These are phyloP conservation scores for Daldinia decipiens DNA, from an alignment of 495 filamentous ascomycete species.

Conservation along the genomic window DNA sequence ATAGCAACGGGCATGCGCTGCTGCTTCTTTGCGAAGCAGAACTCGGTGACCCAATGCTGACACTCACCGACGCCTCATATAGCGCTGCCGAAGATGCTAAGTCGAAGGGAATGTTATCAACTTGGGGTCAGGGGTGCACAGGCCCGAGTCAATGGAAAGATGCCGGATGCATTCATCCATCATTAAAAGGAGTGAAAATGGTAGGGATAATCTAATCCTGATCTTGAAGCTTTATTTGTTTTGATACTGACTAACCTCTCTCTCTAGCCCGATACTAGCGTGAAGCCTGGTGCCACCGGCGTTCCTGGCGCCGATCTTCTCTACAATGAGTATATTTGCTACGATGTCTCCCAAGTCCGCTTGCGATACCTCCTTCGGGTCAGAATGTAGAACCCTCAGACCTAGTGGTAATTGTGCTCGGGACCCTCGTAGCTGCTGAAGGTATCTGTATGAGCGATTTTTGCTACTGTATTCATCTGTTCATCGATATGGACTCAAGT, in stretches of 20 bases:
- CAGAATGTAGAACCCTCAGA: constrained; percentile 53
- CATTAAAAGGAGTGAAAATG: constrained; percentile 73
- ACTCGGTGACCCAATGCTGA: constrained; percentile 75
- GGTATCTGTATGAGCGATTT: neutral
- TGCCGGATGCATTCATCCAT: constrained; percentile 69
- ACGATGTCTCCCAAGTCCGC: constrained; percentile 80
- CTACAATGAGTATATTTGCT: constrained; percentile 82
- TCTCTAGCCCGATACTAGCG: constrained; percentile 58
- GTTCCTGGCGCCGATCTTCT: constrained; percentile 50
- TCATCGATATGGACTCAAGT: neutral
- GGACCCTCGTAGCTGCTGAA: neutral
- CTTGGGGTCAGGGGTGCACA: constrained; percentile 68
- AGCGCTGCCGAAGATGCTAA: constrained; percentile 71
- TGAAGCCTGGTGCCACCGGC: constrained; percentile 52
- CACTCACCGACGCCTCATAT: constrained; percentile 62
- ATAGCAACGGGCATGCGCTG: constrained; percentile 61
- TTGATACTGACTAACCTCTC: constrained; percentile 29
- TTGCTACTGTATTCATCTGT: neutral
- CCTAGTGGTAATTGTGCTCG: neutral
- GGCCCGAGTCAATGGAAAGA: constrained; percentile 80
- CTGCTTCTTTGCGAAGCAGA: constrained; percentile 82
- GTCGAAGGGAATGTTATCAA: constrained; percentile 68
- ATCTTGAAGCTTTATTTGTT: neutral
- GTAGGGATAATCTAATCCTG: constrained; percentile 43
- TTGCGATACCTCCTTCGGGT: constrained; percentile 81